phyloP scores from a whole-genome alignment of 331 rosid species.

The Stylosanthes scabra region DNA sequence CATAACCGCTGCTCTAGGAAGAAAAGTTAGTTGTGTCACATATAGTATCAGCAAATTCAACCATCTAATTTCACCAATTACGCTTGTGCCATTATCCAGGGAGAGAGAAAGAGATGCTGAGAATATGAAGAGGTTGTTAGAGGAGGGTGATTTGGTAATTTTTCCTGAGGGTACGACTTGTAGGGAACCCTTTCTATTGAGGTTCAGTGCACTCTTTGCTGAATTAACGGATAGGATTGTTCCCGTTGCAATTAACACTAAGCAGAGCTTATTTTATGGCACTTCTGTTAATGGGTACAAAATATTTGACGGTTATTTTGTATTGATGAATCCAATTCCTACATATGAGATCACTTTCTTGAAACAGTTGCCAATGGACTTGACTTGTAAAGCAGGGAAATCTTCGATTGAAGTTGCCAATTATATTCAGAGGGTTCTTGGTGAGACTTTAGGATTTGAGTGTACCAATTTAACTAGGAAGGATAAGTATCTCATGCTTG shows the following conservation, averaged over 20 bases:
- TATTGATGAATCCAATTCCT: constrained; percentile 88
- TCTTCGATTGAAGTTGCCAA: constrained; percentile 81
- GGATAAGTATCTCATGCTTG: constrained; percentile 76
- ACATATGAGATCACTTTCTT: constrained; percentile 73
- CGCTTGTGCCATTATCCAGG: constrained; percentile 47
- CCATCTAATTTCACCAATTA: constrained; percentile 75
- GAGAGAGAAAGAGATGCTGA: no score
- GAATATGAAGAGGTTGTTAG: constrained; percentile 65
- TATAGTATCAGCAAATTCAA: constrained; percentile 35
- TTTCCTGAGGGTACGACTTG: constrained; percentile 92
- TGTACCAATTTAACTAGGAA: constrained; percentile 75
- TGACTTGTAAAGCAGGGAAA: constrained; percentile 63
- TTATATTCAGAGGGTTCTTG: constrained; percentile 77
- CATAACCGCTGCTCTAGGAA: constrained; percentile 68
- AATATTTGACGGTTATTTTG: constrained; percentile 86
- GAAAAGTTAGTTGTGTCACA: no score
- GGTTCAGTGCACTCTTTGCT: constrained; percentile 74
- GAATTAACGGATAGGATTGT: constrained; percentile 74
- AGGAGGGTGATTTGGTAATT: constrained; percentile 71
- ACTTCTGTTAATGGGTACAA: constrained; percentile 80
- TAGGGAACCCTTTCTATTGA: constrained; percentile 68
- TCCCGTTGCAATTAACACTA: constrained; percentile 84
- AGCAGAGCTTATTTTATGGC: constrained; percentile 87
- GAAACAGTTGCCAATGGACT: constrained; percentile 63
- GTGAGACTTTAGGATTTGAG: constrained; percentile 66